A percentile compares a stretch with the other conserved stretches of the same genome.
These are phyloP conservation scores for Whalleya microplaca DNA, from an alignment of 2,329 filamentous ascomycete genomes.

Conservation along the genomic window DNA sequence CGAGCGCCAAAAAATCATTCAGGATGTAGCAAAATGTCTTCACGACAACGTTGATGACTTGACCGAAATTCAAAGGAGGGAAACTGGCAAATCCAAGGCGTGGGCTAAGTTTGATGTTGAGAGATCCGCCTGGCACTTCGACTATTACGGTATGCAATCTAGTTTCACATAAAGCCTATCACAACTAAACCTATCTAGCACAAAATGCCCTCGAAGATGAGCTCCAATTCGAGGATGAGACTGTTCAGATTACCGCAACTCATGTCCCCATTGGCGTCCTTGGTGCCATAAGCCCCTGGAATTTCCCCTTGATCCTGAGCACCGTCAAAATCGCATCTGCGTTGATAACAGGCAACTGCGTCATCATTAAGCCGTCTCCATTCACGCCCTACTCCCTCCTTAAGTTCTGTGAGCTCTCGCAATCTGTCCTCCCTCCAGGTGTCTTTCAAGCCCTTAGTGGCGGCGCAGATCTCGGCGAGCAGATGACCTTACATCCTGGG, in stretches of 20 bases:
- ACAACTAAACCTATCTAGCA: slow-evolving; percentile 24
- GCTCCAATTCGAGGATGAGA: slow-evolving; percentile 51
- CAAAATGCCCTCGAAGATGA: slow-evolving; percentile 48
- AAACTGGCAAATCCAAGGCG: slow-evolving; percentile 55
- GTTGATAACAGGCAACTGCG: slow-evolving; percentile 55
- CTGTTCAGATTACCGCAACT: slow-evolving; percentile 44
- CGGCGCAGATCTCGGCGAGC: slow-evolving; percentile 56
- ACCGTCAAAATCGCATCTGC: slow-evolving; percentile 56
- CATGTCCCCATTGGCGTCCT: slow-evolving; percentile 53
- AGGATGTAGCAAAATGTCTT: slow-evolving; percentile 45
- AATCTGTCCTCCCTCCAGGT: slow-evolving; percentile 55
- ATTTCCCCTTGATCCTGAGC: slow-evolving; percentile 54
- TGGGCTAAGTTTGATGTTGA: slow-evolving; percentile 45
- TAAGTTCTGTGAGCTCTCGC: slow-evolving; percentile 55
- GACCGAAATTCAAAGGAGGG: slow-evolving; percentile 48
- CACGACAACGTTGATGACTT: slow-evolving; percentile 47
- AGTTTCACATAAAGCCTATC: not conserved
- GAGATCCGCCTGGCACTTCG: slow-evolving; percentile 41
- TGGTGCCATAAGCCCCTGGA: slow-evolving; percentile 64
- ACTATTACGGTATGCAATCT: slow-evolving; percentile 40
- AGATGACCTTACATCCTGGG: slow-evolving; percentile 56
- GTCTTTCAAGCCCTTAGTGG: slow-evolving; percentile 60
- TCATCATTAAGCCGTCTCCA: slow-evolving; percentile 62
- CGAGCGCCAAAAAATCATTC: slow-evolving; percentile 46
- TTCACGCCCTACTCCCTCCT: slow-evolving; percentile 58